phyloP scores from a whole-genome alignment of 2,329 filamentous ascomycete genomes.

The Exophiala aquamarina region DNA sequence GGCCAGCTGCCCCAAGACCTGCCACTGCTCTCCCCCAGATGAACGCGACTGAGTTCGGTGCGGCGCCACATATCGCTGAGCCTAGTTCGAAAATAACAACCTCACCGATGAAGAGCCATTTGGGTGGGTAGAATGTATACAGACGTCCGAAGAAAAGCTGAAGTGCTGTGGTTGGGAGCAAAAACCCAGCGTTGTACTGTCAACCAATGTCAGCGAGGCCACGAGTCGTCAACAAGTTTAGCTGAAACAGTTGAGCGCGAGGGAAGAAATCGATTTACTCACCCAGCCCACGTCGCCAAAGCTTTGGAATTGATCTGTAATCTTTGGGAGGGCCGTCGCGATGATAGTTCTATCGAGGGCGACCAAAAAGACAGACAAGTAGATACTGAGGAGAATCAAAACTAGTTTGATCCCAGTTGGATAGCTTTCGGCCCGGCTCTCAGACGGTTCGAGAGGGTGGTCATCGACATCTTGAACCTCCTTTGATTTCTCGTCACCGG shows the following conservation, averaged over 20 bases:
- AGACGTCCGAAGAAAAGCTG: constrained; percentile 47
- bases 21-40: constrained; percentile 53
- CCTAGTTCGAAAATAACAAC: constrained; percentile 53
- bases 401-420: constrained; percentile 2
- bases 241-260: background rate
- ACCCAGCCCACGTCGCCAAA: constrained; percentile 42
- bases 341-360: constrained; percentile 27
- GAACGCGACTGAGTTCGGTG: constrained; percentile 49
- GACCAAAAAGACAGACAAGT: background rate
- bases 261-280: constrained; percentile 30
- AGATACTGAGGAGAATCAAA: constrained; percentile 7
- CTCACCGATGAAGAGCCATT: constrained; percentile 47
- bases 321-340: constrained; percentile 25
- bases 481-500: too few species aligned
- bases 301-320: constrained; percentile 36
- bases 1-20: constrained; percentile 51
- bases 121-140: constrained; percentile 48
- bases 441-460: constrained; percentile 1
- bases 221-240: constrained; percentile 1
- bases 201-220: too few species aligned
- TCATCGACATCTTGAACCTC: too few species aligned
- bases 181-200: constrained; percentile 38
- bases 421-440: constrained; percentile 4
- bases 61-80: constrained; percentile 50
- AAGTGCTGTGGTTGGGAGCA: constrained; percentile 45